Base-by-base conservation (phyloP, 2,329 filamentous ascomycete species). In the Torrubiella hemipterigena region DNA sequence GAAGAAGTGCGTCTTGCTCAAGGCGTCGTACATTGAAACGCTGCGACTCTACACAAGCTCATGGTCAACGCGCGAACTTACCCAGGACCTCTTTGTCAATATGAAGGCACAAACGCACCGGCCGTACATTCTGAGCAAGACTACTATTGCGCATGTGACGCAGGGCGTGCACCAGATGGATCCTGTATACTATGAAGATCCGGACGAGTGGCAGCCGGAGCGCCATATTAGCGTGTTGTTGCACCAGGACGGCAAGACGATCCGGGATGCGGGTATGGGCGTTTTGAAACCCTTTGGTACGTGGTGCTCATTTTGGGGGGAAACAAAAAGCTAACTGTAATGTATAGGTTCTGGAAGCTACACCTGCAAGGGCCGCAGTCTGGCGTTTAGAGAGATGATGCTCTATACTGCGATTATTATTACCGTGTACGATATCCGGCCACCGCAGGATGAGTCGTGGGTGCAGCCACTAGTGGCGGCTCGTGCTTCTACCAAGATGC, bases 1-100 rank as follows among this genome's bases (percentile, higher is more conserved):
- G 14, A 42, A 41, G 6, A 47, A 49, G 8, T 60, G 57, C 30
- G 56, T 56, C 5, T 38, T 55, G 5, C 49, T 63, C 10, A 51
- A 58, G 29, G 55, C 55, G 1, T 46, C 53, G 3, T 59, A 60
- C 25, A 38, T 59, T 5, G 59, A 64, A 37, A 59, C 57, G 0
- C 27, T 61, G 28, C 45, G 59, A 9, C 30, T 61, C 0, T 59
- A 63, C 17, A 51, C 55, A 12, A 47, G 49, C 11, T 41, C 45
- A 3, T 55, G 53, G 50, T 41, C 44, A 1, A 40, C 52, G 27
- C 51, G 45, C 14, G 42, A 38, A 24, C 32, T 57, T 22, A 42
- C 44, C n/a, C 39, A 56, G 31, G 55, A 60, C 18, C 41, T 49
- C 2, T 37, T 46, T 4, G 37, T 60, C 17, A 43, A 46, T 8